Conservation (phyloP, 2,329 filamentous ascomycete genomes). For the Chaetomium globosum region DNA sequence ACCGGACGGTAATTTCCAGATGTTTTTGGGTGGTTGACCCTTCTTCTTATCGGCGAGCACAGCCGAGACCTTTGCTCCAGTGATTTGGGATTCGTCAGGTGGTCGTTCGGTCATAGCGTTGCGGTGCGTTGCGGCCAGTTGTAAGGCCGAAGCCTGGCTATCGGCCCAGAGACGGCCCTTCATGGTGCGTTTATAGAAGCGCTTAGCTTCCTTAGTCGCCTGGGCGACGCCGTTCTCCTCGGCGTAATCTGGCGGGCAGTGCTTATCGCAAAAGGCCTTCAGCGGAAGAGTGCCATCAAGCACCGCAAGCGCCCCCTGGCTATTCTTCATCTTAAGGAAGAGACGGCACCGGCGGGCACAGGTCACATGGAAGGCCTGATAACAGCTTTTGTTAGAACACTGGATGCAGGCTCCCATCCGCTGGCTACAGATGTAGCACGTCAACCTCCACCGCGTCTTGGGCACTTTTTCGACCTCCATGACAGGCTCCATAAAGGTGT, state of each 20-base stretch:
- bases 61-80: slow-evolving; percentile 78
- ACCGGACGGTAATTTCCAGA: slow-evolving; percentile 92
- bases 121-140: slow-evolving; percentile 73
- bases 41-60: slow-evolving; percentile 76
- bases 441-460: slow-evolving; percentile 88
- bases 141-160: slow-evolving; percentile 79
- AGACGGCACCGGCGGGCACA: slow-evolving; percentile 86
- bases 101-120: slow-evolving; percentile 68
- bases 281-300: slow-evolving; percentile 78
- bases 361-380: slow-evolving; percentile 95
- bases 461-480: slow-evolving; percentile 98
- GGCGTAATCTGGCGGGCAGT: slow-evolving; percentile 86
- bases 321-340: slow-evolving; percentile 96
- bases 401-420: slow-evolving; percentile 98
- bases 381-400: slow-evolving; percentile 96
- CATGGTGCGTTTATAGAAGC: slow-evolving; percentile 89
- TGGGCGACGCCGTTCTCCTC: slow-evolving; percentile 80
- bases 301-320: slow-evolving; percentile 74
- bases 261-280: slow-evolving; percentile 95
- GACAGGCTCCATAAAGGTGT: slow-evolving; percentile 97
- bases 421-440: slow-evolving; percentile 95
- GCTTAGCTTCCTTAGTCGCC: slow-evolving; percentile 80
- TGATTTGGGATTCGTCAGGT: slow-evolving; percentile 79
- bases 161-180: slow-evolving; percentile 88
- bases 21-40: slow-evolving; percentile 66